phyloP scores from a whole-genome alignment of 2,329 filamentous ascomycete species.

The Coccinonectria pachysandricola region DNA sequence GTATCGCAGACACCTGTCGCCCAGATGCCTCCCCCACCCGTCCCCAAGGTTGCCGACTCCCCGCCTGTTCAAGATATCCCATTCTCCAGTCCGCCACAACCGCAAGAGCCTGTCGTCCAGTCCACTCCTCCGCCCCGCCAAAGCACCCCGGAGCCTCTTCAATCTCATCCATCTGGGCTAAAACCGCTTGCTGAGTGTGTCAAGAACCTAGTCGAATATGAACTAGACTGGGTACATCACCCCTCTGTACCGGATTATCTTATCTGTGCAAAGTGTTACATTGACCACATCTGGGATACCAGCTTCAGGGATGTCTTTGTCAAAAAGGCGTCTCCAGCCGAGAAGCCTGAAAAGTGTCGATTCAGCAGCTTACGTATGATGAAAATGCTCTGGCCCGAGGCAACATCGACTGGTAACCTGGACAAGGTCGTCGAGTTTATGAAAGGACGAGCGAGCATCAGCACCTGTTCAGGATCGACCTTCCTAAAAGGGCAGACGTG shows the following conservation, averaged over 20 bases:
- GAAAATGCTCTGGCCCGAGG: slow-evolving; percentile 21
- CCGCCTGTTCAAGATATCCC: no score
- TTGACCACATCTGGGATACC: slow-evolving; percentile 24
- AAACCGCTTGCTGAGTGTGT: slow-evolving; percentile 19
- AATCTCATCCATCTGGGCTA: not conserved
- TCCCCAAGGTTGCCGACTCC: no score
- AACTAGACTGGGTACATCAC: slow-evolving; percentile 30
- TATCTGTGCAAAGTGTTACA: slow-evolving; percentile 30
- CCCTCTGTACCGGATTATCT: slow-evolving; percentile 19
- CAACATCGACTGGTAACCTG: slow-evolving; percentile 18
- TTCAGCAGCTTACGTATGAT: slow-evolving; percentile 25
- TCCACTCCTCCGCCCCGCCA: no score
- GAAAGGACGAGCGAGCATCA: slow-evolving; percentile 12
- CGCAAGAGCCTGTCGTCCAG: no score
- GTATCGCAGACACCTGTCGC: no score
- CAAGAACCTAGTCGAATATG: slow-evolving; percentile 15
- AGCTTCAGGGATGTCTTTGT: slow-evolving; percentile 19
- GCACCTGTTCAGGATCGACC: slow-evolving; percentile 8
- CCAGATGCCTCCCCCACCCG: no score
- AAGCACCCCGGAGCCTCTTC: no score
- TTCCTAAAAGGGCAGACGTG: slow-evolving; percentile 15
- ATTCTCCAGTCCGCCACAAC: no score
- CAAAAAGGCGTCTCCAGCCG: slow-evolving; percentile 11
- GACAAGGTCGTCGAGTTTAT: slow-evolving; percentile 20
- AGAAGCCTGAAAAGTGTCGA: slow-evolving; percentile 21